Conservation (phyloP, 257 asterid species). For the Asclepias syriaca region DNA sequence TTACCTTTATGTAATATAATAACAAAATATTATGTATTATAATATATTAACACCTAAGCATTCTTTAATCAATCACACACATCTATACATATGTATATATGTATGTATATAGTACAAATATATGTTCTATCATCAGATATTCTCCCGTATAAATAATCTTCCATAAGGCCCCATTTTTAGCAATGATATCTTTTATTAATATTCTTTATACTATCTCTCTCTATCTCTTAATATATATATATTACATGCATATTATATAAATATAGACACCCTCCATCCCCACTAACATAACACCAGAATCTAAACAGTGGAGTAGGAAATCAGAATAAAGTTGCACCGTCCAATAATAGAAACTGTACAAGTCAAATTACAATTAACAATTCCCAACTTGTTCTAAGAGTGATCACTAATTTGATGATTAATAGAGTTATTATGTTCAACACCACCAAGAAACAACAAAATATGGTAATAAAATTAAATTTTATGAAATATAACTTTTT, state of each 20-base stretch:
- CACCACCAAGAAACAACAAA: not conserved
- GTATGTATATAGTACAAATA: not conserved
- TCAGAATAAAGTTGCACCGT: not conserved
- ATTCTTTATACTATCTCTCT: no score
- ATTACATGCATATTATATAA: no score
- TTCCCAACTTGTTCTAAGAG: not conserved
- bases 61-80: no score
- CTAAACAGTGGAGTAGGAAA: not conserved
- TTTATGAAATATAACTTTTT: no score
- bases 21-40: no score
- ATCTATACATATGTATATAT: no score
- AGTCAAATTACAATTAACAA: not conserved
- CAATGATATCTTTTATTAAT: not conserved
- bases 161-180: not conserved
- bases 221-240: no score
- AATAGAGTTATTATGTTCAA: not conserved
- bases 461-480: no score
- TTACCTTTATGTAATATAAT: no score
- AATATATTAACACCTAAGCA: no score
- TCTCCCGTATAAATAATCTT: not conserved
- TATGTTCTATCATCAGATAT: not conserved
- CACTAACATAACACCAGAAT: not conserved
- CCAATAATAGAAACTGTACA: slow-evolving; percentile 2
- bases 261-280: no score
- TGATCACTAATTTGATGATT: not conserved